A percentile compares a stretch with the other conserved stretches of the same genome.
Evolutionary conservation across 176 grass and related monocot genomes (phyloP).

Genomic region (Lolium perenne): DNA sequence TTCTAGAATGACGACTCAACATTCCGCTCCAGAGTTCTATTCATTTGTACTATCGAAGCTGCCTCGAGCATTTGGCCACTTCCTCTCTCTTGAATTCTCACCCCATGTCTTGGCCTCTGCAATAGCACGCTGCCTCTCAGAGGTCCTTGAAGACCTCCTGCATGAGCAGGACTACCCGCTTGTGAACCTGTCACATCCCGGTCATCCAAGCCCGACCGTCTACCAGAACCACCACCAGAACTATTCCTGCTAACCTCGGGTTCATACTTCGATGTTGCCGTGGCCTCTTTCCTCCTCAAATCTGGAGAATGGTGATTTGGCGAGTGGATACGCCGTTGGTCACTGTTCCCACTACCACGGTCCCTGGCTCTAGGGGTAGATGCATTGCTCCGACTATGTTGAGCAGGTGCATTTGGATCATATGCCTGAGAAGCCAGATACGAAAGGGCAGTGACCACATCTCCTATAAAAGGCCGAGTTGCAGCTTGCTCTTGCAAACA

Average conservation of each 20-base stretch:
- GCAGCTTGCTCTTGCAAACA: conserved; percentile 98
- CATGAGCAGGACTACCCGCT: conserved; percentile 61
- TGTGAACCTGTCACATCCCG: conserved; percentile 54
- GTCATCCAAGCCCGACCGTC: conserved; percentile 66
- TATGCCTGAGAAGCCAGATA: conserved; percentile 97
- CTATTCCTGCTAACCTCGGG: conserved; percentile 55
- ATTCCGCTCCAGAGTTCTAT: conserved; percentile 49
- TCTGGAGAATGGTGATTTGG: conserved; percentile 74
- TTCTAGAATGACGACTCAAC: conserved; percentile 34
- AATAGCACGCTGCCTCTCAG: conserved; percentile 69
- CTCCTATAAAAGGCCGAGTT: conserved; percentile 93
- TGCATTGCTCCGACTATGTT: conserved; percentile 61
- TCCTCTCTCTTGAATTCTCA: conserved; percentile 77
- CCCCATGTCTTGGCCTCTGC: conserved; percentile 75
- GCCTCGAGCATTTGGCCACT: conserved; percentile 39
- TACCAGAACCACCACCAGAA: conserved; percentile 68
- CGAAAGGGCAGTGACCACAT: conserved; percentile 97
- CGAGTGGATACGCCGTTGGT: conserved; percentile 63
- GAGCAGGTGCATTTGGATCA: conserved; percentile 61
- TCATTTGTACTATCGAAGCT: conserved; percentile 59
- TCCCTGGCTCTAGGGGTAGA: conserved; percentile 63
- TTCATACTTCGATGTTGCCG: conserved; percentile 35
- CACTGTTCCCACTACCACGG: conserved; percentile 32
- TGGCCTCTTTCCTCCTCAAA: conserved; percentile 58
- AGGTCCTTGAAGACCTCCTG: conserved; percentile 52